Conservation (phyloP, 768 basidiomycete genomes). For the Astraeus odoratus region DNA sequence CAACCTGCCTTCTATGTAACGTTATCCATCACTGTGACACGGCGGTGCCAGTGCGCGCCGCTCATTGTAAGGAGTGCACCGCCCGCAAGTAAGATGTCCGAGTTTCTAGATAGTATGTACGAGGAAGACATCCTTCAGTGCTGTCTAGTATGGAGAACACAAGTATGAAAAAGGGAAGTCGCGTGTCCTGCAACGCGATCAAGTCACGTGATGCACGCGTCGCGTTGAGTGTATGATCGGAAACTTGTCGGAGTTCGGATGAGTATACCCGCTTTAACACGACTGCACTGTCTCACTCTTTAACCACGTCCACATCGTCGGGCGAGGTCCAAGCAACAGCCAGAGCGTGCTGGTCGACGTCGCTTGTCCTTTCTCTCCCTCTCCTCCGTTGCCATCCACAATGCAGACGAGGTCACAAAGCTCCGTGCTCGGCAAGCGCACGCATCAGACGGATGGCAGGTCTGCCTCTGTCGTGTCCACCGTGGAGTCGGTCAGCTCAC, state of each 20-base stretch:
- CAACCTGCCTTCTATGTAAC: too few species aligned
- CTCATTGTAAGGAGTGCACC: too few species aligned
- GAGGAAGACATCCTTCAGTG: too few species aligned
- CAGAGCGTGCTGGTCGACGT: background rate
- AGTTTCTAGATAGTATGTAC: too few species aligned
- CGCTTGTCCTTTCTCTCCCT: background rate
- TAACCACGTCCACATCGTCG: background rate
- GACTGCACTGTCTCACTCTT: slow-evolving; percentile 5
- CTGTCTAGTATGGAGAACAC: too few species aligned
- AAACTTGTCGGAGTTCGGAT: slow-evolving; percentile 21
- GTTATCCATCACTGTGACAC: too few species aligned
- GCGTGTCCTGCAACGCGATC: slow-evolving; percentile 1
- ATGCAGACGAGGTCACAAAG: slow-evolving; percentile 39
- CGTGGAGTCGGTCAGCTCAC: slow-evolving; percentile 3
- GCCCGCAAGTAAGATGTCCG: too few species aligned
- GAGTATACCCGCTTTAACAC: slow-evolving; percentile 11
- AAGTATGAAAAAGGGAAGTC: background rate
- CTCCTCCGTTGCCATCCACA: background rate
- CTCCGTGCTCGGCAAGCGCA: slow-evolving; percentile 48
- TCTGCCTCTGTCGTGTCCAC: slow-evolving; percentile 5
- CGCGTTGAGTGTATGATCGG: slow-evolving; percentile 16
- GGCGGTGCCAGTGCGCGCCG: too few species aligned
- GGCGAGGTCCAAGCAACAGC: background rate
- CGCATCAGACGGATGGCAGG: slow-evolving; percentile 30
- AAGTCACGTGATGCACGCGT: slow-evolving; percentile 11